phyloP scores from a whole-genome alignment of 2,329 filamentous ascomycete species.

The Aspergillus sp. region DNA sequence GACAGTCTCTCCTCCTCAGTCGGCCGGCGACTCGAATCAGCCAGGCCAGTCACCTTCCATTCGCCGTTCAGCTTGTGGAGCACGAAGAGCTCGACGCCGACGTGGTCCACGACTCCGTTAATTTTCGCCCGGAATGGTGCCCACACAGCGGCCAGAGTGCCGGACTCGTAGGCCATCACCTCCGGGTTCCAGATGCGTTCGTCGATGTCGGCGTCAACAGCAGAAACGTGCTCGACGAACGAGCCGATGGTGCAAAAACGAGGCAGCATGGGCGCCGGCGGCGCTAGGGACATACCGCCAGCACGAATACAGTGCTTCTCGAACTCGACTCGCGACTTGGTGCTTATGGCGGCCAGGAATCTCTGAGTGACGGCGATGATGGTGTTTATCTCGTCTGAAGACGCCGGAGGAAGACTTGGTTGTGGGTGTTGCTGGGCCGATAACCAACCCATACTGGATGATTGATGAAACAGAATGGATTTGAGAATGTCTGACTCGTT shows the following conservation, averaged over 20 bases:
- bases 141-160: conserved; percentile 25
- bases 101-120: conserved; percentile 26
- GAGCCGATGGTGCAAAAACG: conserved; percentile 28
- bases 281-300: conserved; percentile 27
- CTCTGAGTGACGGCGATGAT: conserved; percentile 21
- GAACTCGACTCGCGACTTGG: conserved; percentile 22
- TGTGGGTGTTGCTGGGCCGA: not conserved
- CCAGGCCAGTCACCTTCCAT: conserved; percentile 28
- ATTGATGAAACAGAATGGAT: no score
- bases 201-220: conserved; percentile 21
- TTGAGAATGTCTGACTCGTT: no score
- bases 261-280: conserved; percentile 18
- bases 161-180: conserved; percentile 20
- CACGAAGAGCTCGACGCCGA: conserved; percentile 27
- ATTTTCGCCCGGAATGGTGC: conserved; percentile 27
- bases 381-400: conserved; percentile 13
- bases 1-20: conserved; percentile 19
- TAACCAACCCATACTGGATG: no score
- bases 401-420: no score
- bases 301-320: conserved; percentile 26
- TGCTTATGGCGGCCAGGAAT: conserved; percentile 21
- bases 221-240: conserved; percentile 23
- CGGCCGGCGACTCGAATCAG: conserved; percentile 25
- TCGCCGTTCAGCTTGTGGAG: conserved; percentile 23
- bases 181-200: conserved; percentile 28